Percentiles rank a stretch among this genome's conserved stretches.
These are phyloP conservation scores for Patellifolia procumbens DNA, from an alignment of 179 eudicot genomes.

Conservation along the genomic window DNA sequence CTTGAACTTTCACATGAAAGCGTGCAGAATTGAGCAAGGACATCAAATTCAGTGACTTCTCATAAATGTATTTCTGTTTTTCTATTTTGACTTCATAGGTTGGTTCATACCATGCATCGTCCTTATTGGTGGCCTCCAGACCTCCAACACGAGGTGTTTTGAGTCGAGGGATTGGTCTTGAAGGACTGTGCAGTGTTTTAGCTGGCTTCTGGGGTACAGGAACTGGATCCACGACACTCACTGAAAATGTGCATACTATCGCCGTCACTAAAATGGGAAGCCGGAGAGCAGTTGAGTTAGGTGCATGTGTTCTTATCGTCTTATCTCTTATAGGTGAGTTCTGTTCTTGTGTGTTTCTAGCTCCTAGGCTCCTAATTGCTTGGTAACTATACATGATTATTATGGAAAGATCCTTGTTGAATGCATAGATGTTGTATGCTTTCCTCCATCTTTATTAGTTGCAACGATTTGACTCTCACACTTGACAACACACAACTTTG, in stretches of 20 bases:
- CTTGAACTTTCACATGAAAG: neutral
- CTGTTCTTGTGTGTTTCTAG: neutral
- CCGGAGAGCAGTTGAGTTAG: conserved; percentile 85
- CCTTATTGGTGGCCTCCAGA: conserved; percentile 87
- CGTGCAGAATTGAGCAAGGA: neutral
- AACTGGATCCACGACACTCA: conserved; percentile 83
- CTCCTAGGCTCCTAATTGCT: neutral
- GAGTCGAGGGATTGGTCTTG: conserved; percentile 91
- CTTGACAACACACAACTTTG: too few relatives aligned
- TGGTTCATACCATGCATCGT: conserved; percentile 92
- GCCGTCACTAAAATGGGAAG: conserved; percentile 99
- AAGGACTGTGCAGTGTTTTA: conserved; percentile 80
- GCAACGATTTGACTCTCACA: too few relatives aligned
- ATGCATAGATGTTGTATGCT: neutral
- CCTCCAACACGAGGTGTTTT: conserved; percentile 92
- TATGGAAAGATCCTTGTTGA: neutral
- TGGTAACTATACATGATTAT: neutral
- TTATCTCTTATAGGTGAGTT: conserved; percentile 79
- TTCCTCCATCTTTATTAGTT: too few relatives aligned
- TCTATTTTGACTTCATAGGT: conserved; percentile 40
- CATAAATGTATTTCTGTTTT: neutral
- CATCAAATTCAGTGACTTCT: neutral
- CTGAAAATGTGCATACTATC: conserved; percentile 93
- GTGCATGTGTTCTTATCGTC: conserved; percentile 72
- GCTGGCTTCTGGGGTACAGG: conserved; percentile 98